Base-by-base conservation (phyloP, 441 rosid genomes). In the Syzygium syzygioides region DNA sequence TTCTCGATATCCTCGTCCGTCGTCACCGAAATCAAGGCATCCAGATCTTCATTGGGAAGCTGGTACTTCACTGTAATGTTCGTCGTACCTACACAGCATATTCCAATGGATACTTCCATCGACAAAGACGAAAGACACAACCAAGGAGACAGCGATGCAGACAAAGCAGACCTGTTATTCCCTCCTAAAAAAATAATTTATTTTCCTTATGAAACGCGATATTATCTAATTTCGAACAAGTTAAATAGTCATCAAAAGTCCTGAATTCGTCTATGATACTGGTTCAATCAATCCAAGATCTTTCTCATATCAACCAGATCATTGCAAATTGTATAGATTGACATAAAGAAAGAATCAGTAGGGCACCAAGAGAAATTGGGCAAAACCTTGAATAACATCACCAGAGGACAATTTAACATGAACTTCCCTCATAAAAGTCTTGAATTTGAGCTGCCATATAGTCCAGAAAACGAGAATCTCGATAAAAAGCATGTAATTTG, bases 1-100 rank as follows among this genome's bases (percentile, higher is more conserved):
- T 98, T 98, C 89, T 98, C 99, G 13, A 96, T 93, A 89, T 98
- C 99, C 91, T 98, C 99, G 45, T 98, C 99, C 28, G 97, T 96
- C 6, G 98, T 94, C 86, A 98, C 97, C 9, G 99, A 94, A 64
- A 98, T 98, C 92, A 96, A 92, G 87, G 99, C 96, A 88, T 98
- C 99, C 52, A 98, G 98, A 94, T 98, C 99, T 88, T 98, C 99
- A 87, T 95, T 96, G 20, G 99, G 99, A 23, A 98, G 95, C 93
- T 98, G 99, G 88, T 96, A 98, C 93, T 98, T 98, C 55, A 98
- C 96, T 45, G 92, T 95, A 76, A 96, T 84, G 90, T 95, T 92
- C 76, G 90, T 89, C 62, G 91, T 92, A 66, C 98, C 99, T 96
- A 90, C 90, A 60, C 87, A 86, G 53, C 8, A 84, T 45, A 50